Base-by-base conservation (phyloP, 1,284 basidiomycete genomes). In the Peniophora sp. region DNA sequence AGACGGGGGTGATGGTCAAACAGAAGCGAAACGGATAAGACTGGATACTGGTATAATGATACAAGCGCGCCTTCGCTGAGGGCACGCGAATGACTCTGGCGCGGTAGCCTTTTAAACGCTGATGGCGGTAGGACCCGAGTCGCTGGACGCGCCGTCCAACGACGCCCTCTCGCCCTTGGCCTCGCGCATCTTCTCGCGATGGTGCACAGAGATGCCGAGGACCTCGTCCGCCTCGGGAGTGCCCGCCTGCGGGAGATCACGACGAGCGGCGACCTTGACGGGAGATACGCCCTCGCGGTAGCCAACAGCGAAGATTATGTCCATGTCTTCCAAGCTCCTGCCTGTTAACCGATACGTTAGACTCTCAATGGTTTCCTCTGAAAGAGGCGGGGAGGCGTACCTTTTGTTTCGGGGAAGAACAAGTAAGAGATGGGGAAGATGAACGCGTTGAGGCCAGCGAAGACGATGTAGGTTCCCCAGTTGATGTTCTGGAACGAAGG, bases 341-440 rank as follows among this genome's bases (percentile, higher is more conserved):
- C n/a, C n/a, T n/a, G n/a, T n/a, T n/a, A n/a, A n/a, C n/a, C n/a
- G n/a, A n/a, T 36, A 36, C 34, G 34, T 36, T n/a, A 36, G 34
- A n/a, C 10, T n/a, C n/a, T 10, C 34, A 36, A 36, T 36, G 10
- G 34, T n/a, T n/a, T n/a, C n/a, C n/a, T n/a, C n/a, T n/a, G n/a
- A n/a, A n/a, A n/a, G n/a, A n/a, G n/a, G n/a, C n/a, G n/a, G n/a
- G n/a, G n/a, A n/a, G n/a, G n/a, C n/a, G n/a, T n/a, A 17, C 78
- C 77, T n/a, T 78, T 74, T 2, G 81, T 84, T 65, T 84, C 82
- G n/a, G 81, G 81, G 67, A 83, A 83, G 69, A 79, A 83, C 53
- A 81, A 62, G 59, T 82, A 85, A 2, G 83, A 75, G 11, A 75
- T 56, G 11, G 81, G 82, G 41, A 83, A 66, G 54, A 85, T 78